These are phyloP conservation scores for Tephrocybe sp. DNA, from an alignment of 768 basidiomycete species.

Conservation along the genomic window DNA sequence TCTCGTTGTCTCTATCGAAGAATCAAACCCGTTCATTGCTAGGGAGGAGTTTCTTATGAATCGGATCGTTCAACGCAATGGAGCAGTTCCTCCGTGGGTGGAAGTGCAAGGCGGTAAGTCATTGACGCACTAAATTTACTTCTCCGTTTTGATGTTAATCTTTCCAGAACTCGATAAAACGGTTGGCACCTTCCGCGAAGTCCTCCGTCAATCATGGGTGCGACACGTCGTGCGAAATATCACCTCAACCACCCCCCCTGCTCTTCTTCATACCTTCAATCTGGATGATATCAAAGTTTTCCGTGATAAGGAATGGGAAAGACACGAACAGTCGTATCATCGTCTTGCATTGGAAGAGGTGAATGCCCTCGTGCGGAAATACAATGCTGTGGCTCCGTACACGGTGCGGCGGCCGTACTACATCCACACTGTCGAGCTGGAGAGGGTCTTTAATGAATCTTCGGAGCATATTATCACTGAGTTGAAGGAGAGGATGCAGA, in stretches of 20 bases:
- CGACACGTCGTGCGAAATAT: conserved; percentile 69
- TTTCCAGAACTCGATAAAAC: conserved; percentile 63
- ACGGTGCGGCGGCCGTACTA: conserved; percentile 68
- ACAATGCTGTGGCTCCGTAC: conserved; percentile 80
- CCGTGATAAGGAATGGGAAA: conserved; percentile 71
- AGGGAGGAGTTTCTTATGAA: conserved; percentile 85
- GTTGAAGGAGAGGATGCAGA: conserved; percentile 26
- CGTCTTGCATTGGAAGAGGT: conserved; percentile 65
- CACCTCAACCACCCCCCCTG: conserved; percentile 39
- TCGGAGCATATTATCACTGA: conserved; percentile 50
- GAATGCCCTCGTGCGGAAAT: conserved; percentile 73
- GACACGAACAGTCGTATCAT: conserved; percentile 65
- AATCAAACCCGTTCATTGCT: conserved; percentile 56
- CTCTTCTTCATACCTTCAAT: conserved; percentile 33
- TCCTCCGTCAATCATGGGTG: conserved; percentile 68
- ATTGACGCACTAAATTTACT: not conserved
- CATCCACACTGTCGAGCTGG: conserved; percentile 54
- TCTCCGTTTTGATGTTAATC: not conserved
- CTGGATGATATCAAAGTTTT: conserved; percentile 35
- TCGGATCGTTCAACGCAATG: conserved; percentile 77
- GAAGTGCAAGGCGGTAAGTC: conserved; percentile 68
- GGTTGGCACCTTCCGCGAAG: conserved; percentile 57
- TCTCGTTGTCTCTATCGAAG: conserved; percentile 33
- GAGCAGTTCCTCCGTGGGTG: conserved; percentile 85
- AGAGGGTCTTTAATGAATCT: conserved; percentile 45